Evolutionary conservation across 148 eudicot genomes (phyloP), one percentile per base, ranked within the genome.

Genomic region (Dianthus caryophyllus): DNA sequence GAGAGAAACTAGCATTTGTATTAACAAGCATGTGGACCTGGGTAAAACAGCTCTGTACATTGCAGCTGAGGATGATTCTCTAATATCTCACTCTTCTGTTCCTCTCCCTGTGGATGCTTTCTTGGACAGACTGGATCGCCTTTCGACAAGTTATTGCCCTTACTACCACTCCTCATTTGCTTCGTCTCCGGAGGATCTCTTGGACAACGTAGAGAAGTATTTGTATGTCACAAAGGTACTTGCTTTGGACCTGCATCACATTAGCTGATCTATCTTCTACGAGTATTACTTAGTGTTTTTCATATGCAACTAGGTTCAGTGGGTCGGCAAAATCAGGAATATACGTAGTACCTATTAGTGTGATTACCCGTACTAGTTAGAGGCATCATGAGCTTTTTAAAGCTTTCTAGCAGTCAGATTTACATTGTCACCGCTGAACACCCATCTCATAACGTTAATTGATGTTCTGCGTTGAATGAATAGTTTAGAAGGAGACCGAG

Each of bases 61-160:
- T 64, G 97, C 97, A 46, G 95, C 97, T 50, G 97, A 88, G 71
- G 97, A 91, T 80, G 97, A 91, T 64, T 86, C 95, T 72, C 95
- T 90, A 70, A 74, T 90, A 72, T 85, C 97, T 5, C 97, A 91
- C 71, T 91, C 96, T 26, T 89, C 96, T 20, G 96, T 89, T 63
- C 91, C 95, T 66, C 95, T 91, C 71, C 97, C 97, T 2, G 88
- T 91, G 30, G 97, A 91, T 75, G 91, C 84, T 46, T 91, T 91
- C 66, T 51, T 88, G 71, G 88, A 77, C 72, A 84, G 97, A 67
- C 68, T 91, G 73, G 87, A 81, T 73, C 74, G 72, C 70, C 91
- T 88, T 73, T 82, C 89, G 18, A 86, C 84, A 71, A 78, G 79
- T 31, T 91, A 83, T 70, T 81, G 88, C 79, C 84, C 91, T 41